Evolutionary conservation across 192 early-diverging fungal species (phyloP).

Genomic region (Entomortierella lignicola): DNA sequence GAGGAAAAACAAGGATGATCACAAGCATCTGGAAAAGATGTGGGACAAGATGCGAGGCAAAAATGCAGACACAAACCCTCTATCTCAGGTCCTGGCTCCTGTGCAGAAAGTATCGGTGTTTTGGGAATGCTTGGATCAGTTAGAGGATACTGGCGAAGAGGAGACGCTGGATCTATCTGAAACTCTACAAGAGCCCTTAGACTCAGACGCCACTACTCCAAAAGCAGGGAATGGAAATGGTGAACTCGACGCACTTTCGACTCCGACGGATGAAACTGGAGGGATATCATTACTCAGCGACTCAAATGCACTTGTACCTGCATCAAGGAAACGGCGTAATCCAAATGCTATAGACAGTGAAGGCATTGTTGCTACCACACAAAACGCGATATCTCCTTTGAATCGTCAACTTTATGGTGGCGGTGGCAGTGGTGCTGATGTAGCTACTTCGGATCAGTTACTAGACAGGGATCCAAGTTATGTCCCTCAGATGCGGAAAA

Average conservation of each 20-base stretch:
- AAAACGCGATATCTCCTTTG: conserved; percentile 18
- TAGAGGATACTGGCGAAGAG: conserved; percentile 55
- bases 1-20: conserved; percentile 83
- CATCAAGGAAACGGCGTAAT: conserved; percentile 21
- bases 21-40: conserved; percentile 75
- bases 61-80: conserved; percentile 39
- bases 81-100: conserved; percentile 51
- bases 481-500: conserved; percentile 61
- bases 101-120: conserved; percentile 47
- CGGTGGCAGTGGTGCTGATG: conserved; percentile 44
- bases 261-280: background rate
- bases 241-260: background rate
- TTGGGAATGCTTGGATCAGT: conserved; percentile 55
- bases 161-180: conserved; percentile 62
- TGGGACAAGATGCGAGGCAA: conserved; percentile 70
- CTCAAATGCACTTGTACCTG: conserved; percentile 22
- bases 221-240: background rate
- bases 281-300: background rate
- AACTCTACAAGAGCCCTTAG: conserved; percentile 45
- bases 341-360: conserved; percentile 11
- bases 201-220: background rate
- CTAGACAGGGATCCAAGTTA: conserved; percentile 75
- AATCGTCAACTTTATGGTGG: conserved; percentile 53
- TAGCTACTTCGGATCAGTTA: conserved; percentile 54
- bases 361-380: conserved; percentile 29